Base-by-base conservation (phyloP, 306 rosid genomes). In the Malus asiatica region DNA sequence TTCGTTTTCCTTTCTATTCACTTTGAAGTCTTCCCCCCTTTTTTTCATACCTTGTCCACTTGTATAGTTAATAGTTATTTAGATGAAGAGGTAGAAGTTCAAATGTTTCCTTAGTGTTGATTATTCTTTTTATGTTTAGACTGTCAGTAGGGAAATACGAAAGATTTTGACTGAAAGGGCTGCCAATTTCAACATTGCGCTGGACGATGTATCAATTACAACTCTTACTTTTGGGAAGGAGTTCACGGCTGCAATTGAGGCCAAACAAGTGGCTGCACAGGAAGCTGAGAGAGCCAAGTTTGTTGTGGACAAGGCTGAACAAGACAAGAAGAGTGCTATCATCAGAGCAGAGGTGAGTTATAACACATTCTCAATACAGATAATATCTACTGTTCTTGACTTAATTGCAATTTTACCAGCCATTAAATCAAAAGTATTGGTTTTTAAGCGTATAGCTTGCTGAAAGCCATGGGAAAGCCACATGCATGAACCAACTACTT, bases 241-340 rank as follows among this genome's bases (percentile, higher is more conserved):
- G 76, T 94, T 92, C 71, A 94, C 97, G 1, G 93, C 93, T 76
- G 98, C 98, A 52, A 94, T 92, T 77, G 97, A 94, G 85, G 97
- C 98, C 82, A 94, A 94, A 83, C 98, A 94, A 81, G 97, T 94
- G 76, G 97, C 97, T 76, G 98, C 98, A 59, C 98, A 94, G 83
- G 97, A 92, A 80, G 97, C 98, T 51, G 98, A 91, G 85, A 94
- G 97, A 69, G 98, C 97, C 4, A 92, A 94, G 79, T 94, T 94
- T 72, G 91, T 94, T 60, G 97, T 94, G 40, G 97, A 94, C 74
- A 92, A 94, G 75, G 97, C 98, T 68, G 96, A 94, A 75, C 97
- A 94, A 79, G 97, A 94, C 90, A 92, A 90, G 81, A 89, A 78
- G 83, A 94, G 95, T 86, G 96, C 95, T 66, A 48, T 94, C 65